Conservation (phyloP, 176 grass and related monocot genomes). For the Tillandsia fasciculata region DNA sequence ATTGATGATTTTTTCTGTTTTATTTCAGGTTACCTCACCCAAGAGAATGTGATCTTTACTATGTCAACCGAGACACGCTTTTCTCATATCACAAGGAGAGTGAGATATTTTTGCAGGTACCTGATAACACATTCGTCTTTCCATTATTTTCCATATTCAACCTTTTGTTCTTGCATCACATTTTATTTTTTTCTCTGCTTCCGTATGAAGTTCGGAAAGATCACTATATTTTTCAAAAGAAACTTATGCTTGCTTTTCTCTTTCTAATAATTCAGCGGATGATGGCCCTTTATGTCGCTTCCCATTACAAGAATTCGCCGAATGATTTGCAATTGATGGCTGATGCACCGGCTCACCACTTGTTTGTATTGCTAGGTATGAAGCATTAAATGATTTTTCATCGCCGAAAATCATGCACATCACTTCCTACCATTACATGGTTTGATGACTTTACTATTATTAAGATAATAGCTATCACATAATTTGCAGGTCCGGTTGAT, state of each 20-base stretch:
- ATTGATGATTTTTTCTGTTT: neutral
- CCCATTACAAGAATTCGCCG: slow-evolving; percentile 98
- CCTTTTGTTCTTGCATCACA: slow-evolving; percentile 11
- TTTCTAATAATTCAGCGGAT: slow-evolving; percentile 64
- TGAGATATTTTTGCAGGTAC: slow-evolving; percentile 93
- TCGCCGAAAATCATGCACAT: neutral
- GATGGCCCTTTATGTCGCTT: slow-evolving; percentile 99
- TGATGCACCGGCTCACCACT: slow-evolving; percentile 88
- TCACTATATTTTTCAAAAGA: neutral
- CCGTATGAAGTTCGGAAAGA: neutral
- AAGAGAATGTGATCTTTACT: slow-evolving; percentile 78
- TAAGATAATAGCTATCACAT: neutral
- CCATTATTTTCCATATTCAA: slow-evolving; percentile 5
- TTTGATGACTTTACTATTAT: neutral
- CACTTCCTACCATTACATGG: neutral
- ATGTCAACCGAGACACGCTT: slow-evolving; percentile 95
- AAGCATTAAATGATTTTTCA: neutral
- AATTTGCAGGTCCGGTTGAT: slow-evolving; percentile 59
- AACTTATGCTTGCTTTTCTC: slow-evolving; percentile 15
- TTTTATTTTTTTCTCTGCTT: neutral
- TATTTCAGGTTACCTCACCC: slow-evolving; percentile 58
- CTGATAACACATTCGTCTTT: neutral
- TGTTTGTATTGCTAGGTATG: slow-evolving; percentile 97
- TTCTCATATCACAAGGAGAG: slow-evolving; percentile 97
- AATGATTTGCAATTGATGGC: slow-evolving; percentile 99